Evolutionary conservation across 1,284 basidiomycete genomes (phyloP), one percentile per base, ranked within the genome.

Genomic region (Cystobasidium pallidum): DNA sequence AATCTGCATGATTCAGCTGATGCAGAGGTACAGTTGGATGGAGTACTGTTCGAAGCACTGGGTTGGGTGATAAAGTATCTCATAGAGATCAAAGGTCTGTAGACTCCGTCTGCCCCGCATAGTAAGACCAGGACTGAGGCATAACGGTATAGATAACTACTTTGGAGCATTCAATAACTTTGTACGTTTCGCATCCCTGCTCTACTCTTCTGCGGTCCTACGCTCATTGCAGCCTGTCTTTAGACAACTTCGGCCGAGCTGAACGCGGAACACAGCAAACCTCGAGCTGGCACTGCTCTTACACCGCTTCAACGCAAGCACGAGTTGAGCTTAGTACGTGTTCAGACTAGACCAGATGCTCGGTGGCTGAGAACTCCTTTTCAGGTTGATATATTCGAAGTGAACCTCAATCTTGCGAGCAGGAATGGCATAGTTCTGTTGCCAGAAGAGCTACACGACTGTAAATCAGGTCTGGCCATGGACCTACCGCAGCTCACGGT

Each of bases 21-120:
- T 47, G n/a, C n/a, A 47, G 45, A 59, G 43, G 4, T 54, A n/a
- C 57, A 82, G 78, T 80, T 81, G 13, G 77, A 80, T 36, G 83
- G 87, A 36, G 81, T 89, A 26, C 83, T 86, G 3, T 89, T 89
- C 81, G 91, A 89, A 78, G 83, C 85, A 0, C 83, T 92, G 59
- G 93, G 92, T 21, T 95, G 92, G 92, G 88, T 88, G 0, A 86
- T 94, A 70, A 87, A 93, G 39, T 88, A 92, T 77, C 84, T 94
- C 76, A 90, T 97, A 87, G 87, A 89, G 57, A 78, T 95, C 36
- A 67, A 74, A 41, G 39, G 64, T 66, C n/a, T 36, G 51, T 24
- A 57, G 13, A 3, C 13, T 24, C 21, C 13, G 28, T 30, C 19
- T 17, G 17, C 11, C 45, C 32, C 3, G 28, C 2, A 19, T 47